Base-by-base conservation (phyloP, 1,284 basidiomycete genomes). In the Ceratobasidium sp. region DNA sequence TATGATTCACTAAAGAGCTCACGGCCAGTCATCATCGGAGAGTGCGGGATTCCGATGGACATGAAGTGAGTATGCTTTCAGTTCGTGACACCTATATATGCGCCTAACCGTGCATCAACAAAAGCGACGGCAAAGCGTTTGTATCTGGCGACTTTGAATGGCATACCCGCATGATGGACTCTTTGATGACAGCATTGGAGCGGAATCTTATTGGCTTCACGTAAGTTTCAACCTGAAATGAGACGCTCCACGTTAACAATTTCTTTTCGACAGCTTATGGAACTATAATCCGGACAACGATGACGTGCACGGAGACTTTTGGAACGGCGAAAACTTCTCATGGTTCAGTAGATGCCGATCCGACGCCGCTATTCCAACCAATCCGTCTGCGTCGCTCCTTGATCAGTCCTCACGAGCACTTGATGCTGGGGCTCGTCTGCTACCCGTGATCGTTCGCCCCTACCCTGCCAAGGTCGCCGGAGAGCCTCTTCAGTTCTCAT, bases 321-420 rank as follows among this genome's bases (percentile, higher is more conserved):
- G 97, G 97, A 98, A 98, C 83, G 94, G 93, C 62, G 97, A 99
- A 84, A 96, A 96, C 85, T 97, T 98, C 84, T 96, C 95, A 3
- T 97, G 95, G 93, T 97, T 95, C 87, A 94, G 93, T 79, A 86
- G 88, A 59, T 85, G 85, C 65, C 89, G 92, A 9, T 89, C 89
- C 86, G 0, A 88, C 87, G 0, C 83, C 89, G 61, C 84, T 91
- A 33, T 86, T 88, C 40, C 59, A 17, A 12, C 50, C 4, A 40
- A 61, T 10, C 40, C 42, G 13, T 20, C 33, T 13, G 10, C 71
- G 7, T 46, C 50, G 3, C 81, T 78, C 23, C 81, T 78, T 20
- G 88, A 89, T 13, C 91, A 94, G 81, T 86, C 86, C 12, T 87
- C 90, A 3, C 86, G 88, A 15, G 88, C 88, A 28, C 87, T 96